Percentiles rank a stretch among this genome's conserved stretches.
These are phyloP conservation scores for Sporobolomyces roseus DNA, from an alignment of 768 basidiomycete genomes.

Conservation along the genomic window DNA sequence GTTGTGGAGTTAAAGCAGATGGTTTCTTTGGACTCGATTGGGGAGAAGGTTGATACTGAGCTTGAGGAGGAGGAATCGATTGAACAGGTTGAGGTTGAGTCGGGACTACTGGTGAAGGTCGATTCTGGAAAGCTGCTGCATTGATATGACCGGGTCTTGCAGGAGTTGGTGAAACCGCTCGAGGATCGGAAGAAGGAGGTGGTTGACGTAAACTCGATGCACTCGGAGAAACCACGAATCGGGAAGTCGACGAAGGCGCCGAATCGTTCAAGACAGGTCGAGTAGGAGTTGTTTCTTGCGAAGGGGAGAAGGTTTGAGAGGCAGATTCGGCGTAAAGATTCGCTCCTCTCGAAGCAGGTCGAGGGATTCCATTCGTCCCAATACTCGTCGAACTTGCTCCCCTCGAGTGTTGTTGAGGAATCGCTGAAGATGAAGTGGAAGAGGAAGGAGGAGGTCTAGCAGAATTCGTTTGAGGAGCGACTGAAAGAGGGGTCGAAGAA, in stretches of 20 bases:
- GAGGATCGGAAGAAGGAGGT: background rate
- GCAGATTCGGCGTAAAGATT: background rate
- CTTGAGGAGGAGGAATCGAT: constrained; percentile 29
- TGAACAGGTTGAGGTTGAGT: background rate
- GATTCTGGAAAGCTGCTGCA: constrained; percentile 35
- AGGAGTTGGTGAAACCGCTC: background rate
- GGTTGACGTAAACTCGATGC: too few species aligned
- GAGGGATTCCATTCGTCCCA: background rate
- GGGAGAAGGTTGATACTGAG: constrained; percentile 22
- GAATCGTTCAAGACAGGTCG: background rate
- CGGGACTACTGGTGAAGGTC: constrained; percentile 1
- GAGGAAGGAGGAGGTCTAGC: background rate
- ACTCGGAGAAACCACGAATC: constrained; percentile 25
- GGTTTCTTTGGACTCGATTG: background rate
- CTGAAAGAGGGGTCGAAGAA: constrained; percentile 3
- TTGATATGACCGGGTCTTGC: constrained; percentile 29
- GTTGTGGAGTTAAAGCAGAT: constrained; percentile 51
- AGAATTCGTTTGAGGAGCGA: constrained; percentile 9
- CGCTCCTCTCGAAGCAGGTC: constrained; percentile 1
- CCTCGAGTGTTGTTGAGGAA: background rate
- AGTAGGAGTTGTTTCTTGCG: constrained; percentile 3
- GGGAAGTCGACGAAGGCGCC: constrained; percentile 39
- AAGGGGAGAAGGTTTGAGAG: background rate
- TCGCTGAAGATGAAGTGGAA: background rate
- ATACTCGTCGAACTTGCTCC: constrained; percentile 5